Base-by-base conservation (phyloP, 1,284 basidiomycete genomes). In the Leucoagaricus sp. region DNA sequence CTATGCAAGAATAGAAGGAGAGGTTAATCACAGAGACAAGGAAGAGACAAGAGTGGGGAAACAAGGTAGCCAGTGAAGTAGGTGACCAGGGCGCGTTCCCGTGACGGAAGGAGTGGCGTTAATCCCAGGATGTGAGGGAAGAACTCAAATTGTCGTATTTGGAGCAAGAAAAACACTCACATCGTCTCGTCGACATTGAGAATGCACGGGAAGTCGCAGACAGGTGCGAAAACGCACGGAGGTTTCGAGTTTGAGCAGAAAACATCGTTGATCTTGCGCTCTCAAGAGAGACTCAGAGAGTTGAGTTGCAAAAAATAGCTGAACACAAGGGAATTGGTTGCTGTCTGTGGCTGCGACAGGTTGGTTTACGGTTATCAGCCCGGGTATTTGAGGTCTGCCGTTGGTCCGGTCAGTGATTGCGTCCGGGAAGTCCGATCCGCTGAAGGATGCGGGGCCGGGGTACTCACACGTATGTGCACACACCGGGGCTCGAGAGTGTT, bases 141-240 rank as follows among this genome's bases (percentile, higher is more conserved):
- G 13, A 28, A 15, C 7, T 13, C 5, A 29, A 42, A 21, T 12
- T 10, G 9, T 19, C 38, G 19, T n/a, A n/a, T n/a, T n/a, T n/a
- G n/a, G 17, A 21, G 29, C 1, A 25, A 34, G 26, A n/a, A 15
- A n/a, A 31, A 41, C 40, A 55, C 55, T 50, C 41, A 57, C 55
- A 57, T 38, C 49, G 49, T 29, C 49, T 45, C 12, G 55, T 17
- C 2, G 55, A 51, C 38, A 49, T 46, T 13, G 55, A 57, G 44
- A 57, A 57, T 19, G 49, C 19, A 25, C 55, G 48, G n/a, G 34
- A 25, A 29, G 41, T 25, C 17, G 40, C 28, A 45, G 51, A 29
- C 15, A 42, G 15, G 15, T 52, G 55, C 33, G 49, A 51, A 5
- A 57, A 29, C 7, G 36, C 44, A 38, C 57, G 57, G 8, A 58